Evolutionary conservation across 176 grass and related monocot species (phyloP), one percentile per base, ranked within the genome.

Genomic region (Bolboschoenus planiculmis): DNA sequence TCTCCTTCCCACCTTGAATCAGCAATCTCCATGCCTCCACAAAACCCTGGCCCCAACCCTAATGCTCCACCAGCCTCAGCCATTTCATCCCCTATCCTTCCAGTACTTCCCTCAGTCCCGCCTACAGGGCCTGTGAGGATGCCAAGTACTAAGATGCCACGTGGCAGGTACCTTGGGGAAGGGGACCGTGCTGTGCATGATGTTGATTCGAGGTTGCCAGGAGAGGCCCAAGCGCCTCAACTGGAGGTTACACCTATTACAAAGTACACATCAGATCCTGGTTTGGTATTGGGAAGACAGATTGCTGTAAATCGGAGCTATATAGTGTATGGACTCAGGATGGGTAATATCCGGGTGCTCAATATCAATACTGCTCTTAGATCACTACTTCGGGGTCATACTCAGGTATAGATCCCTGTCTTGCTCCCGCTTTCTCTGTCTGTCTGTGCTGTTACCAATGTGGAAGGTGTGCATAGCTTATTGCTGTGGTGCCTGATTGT

Each of bases 181-280:
- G 92, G 90, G 30, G 95, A 94, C 29, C 78, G 81, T 26, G 82
- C 82, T 5, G 87, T 95, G 78, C 85, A 94, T 29, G 95, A 98
- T 29, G 90, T 98, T 20, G 92, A 98, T 73, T 94, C 87, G 21
- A 84, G 95, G 81, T 71, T 97, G 30, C 90, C 87, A 0, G 95
- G 95, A 43, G 95, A 97, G 81, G 87, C 84, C 0, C 83, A 87
- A 57, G 92, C 95, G 0, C 95, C 92, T 0, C 95, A 97, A 81
- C 90, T 94, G 8, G 95, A 97, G 75, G 95, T 97, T 33, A 94
- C 95, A 56, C 95, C 95, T 43, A 97, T 97, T 81, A 97, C 95
- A 48, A 97, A 97, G 84, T 94, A 97, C 87, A 93, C 87, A 10
- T 97, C 95, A 4, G 95, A 97, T 78, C 95, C 95, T 0, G 92